phyloP scores from a whole-genome alignment of 208 protist genomes.

The Trypanosoma melophagium region DNA sequence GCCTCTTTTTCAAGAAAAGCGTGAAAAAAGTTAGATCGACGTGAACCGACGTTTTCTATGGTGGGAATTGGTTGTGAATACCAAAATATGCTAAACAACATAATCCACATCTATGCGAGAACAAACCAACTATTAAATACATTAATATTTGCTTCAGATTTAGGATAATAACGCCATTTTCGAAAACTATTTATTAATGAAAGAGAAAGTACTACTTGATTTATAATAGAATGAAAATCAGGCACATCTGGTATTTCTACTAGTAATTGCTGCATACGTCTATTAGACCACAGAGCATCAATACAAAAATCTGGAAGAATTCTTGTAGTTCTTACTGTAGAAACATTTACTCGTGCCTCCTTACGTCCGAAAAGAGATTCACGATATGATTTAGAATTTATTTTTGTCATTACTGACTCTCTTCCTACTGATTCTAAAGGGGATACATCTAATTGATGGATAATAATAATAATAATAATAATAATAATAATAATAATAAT shows the following conservation, averaged over 20 bases:
- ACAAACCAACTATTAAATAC: constrained; percentile 33
- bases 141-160: constrained; percentile 33
- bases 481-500: not conserved
- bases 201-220: constrained; percentile 25
- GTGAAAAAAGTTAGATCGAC: constrained; percentile 15
- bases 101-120: constrained; percentile 31
- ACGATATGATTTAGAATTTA: not conserved
- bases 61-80: constrained; percentile 23
- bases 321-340: not conserved
- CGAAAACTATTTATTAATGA: constrained; percentile 37
- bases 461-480: not conserved
- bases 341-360: not conserved
- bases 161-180: constrained; percentile 29
- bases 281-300: constrained; percentile 19
- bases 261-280: constrained; percentile 17
- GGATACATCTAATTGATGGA: not conserved
- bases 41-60: constrained; percentile 15
- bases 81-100: constrained; percentile 29
- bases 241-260: constrained; percentile 25
- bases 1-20: constrained; percentile 26
- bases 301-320: constrained; percentile 14
- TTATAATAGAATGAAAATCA: constrained; percentile 25
- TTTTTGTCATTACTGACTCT: not conserved
- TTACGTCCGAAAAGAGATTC: constrained; percentile 10
- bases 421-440: not conserved